Evolutionary conservation across 108 stramenopile genomes (phyloP).

Genomic region (Skeletonema menzelii): DNA sequence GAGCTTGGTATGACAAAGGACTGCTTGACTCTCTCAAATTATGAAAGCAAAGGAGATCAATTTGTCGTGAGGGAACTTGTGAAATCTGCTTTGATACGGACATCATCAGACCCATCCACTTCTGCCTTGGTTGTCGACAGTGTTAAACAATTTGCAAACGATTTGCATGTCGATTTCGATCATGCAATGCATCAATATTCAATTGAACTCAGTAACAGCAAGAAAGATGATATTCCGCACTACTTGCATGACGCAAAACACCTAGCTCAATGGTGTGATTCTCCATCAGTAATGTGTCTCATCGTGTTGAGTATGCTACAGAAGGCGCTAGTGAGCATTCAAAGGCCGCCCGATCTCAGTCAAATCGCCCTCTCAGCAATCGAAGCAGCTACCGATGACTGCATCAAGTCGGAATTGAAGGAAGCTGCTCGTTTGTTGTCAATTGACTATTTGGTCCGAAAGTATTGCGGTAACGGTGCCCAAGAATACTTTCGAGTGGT

Average conservation of each 20-base stretch:
- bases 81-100: slow-evolving; percentile 15
- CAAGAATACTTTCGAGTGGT: slow-evolving; percentile 75
- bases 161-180: slow-evolving; percentile 55
- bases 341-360: slow-evolving; percentile 61
- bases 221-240: slow-evolving; percentile 41
- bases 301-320: slow-evolving; percentile 66
- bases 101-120: slow-evolving; percentile 17
- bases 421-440: slow-evolving; percentile 74
- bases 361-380: slow-evolving; percentile 65
- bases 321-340: slow-evolving; percentile 66
- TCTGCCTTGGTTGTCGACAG: slow-evolving; percentile 11
- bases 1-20: slow-evolving; percentile 50
- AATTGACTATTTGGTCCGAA: slow-evolving; percentile 70
- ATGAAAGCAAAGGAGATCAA: slow-evolving; percentile 54
- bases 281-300: slow-evolving; percentile 56
- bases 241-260: slow-evolving; percentile 9
- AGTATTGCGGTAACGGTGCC: slow-evolving; percentile 82
- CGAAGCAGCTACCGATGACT: slow-evolving; percentile 65
- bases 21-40: slow-evolving; percentile 38
- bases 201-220: slow-evolving; percentile 62
- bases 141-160: slow-evolving; percentile 57
- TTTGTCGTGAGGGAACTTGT: slow-evolving; percentile 69
- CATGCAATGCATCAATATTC: slow-evolving; percentile 53
- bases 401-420: slow-evolving; percentile 70
- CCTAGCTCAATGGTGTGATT: slow-evolving; percentile 61